These are phyloP conservation scores for Sporothrix inflata DNA, from an alignment of 2,329 filamentous ascomycete genomes.

Conservation along the genomic window DNA sequence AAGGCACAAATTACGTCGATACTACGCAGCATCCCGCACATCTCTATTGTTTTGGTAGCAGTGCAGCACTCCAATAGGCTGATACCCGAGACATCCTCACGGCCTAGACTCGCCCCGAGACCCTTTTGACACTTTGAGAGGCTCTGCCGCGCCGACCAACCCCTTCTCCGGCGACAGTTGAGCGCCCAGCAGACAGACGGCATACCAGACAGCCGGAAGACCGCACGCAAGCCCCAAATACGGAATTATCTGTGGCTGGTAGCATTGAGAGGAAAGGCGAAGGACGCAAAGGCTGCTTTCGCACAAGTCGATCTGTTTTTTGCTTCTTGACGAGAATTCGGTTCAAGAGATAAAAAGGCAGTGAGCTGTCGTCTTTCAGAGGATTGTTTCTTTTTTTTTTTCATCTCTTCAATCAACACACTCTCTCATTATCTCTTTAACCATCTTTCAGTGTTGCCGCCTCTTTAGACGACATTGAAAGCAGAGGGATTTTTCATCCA, in stretches of 20 bases:
- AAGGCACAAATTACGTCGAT: background rate
- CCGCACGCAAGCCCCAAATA: conserved; percentile 10
- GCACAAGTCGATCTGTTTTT: background rate
- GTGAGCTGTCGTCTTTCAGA: background rate
- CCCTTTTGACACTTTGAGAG: background rate
- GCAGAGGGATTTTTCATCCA: conserved; percentile 8
- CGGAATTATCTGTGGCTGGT: conserved; percentile 25
- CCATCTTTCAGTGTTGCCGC: conserved; percentile 10
- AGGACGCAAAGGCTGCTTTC: background rate
- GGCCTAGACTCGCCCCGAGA: background rate
- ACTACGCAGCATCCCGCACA: background rate
- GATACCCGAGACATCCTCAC: conserved; percentile 8
- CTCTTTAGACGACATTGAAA: conserved; percentile 18
- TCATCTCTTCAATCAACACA: background rate
- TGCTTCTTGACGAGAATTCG: background rate
- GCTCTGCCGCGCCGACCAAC: background rate
- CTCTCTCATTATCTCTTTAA: background rate
- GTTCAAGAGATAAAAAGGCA: conserved; percentile 22
- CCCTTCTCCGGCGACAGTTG: background rate
- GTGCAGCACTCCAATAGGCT: conserved; percentile 6
- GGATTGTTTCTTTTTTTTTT: background rate
- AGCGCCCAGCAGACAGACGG: background rate
- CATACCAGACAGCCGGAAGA: conserved; percentile 5
- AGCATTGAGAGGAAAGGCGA: conserved; percentile 23
- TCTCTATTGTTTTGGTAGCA: background rate